These are phyloP conservation scores for Elsinoe perseae DNA, from an alignment of 2,329 filamentous ascomycete genomes.

Conservation along the genomic window DNA sequence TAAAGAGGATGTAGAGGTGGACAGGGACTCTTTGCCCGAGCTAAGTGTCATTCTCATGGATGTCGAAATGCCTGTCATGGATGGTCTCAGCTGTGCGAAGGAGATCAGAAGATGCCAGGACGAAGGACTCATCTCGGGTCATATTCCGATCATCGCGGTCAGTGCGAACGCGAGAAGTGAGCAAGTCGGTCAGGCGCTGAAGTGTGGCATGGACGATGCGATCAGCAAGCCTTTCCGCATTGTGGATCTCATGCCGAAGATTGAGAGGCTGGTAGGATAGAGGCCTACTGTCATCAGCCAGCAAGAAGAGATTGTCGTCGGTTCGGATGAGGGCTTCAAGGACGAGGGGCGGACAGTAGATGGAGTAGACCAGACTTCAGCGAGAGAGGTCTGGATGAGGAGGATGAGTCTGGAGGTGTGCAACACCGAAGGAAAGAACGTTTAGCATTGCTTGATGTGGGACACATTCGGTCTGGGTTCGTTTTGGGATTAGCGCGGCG, in stretches of 20 bases:
- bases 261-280: constrained; percentile 20
- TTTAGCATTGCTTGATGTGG: no score
- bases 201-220: constrained; percentile 55
- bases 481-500: background rate
- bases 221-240: constrained; percentile 21
- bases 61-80: constrained; percentile 22
- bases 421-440: background rate
- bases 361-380: background rate
- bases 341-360: background rate
- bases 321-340: background rate
- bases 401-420: background rate
- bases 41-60: constrained; percentile 19
- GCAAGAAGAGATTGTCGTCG: background rate
- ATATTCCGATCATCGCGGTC: constrained; percentile 17
- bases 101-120: constrained; percentile 16
- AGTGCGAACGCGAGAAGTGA: constrained; percentile 46
- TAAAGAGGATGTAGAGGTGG: background rate
- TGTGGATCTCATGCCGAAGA: constrained; percentile 21
- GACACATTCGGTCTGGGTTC: background rate
- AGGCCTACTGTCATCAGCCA: background rate
- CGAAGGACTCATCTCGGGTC: constrained; percentile 6
- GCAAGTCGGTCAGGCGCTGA: constrained; percentile 63
- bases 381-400: background rate
- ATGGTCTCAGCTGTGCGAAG: constrained; percentile 18
- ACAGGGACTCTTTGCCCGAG: background rate